These are phyloP conservation scores for Lipomyces yamadae DNA, from an alignment of 805 yeast species.

Conservation along the genomic window DNA sequence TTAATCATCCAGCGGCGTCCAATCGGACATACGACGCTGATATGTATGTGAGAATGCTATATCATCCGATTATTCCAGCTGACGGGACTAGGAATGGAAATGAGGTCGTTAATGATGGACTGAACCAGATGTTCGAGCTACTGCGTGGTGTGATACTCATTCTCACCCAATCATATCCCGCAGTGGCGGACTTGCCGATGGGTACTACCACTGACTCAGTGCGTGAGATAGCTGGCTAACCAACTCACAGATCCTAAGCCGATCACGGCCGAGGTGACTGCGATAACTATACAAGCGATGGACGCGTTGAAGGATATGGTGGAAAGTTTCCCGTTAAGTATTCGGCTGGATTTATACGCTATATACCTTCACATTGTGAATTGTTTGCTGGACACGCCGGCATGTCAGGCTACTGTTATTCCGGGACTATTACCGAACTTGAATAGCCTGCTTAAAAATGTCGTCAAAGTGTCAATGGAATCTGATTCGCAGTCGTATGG, in stretches of 20 bases:
- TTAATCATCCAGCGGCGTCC: constrained; percentile 48
- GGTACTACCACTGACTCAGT: constrained; percentile 27
- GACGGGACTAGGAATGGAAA: constrained; percentile 45
- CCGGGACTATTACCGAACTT: constrained; percentile 60
- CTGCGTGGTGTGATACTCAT: constrained; percentile 71
- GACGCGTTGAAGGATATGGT: constrained; percentile 65
- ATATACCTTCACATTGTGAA: constrained; percentile 68
- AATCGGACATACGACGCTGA: constrained; percentile 26
- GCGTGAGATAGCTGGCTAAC: constrained; percentile 11
- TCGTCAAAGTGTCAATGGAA: constrained; percentile 38
- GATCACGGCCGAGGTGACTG: constrained; percentile 34
- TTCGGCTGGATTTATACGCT: constrained; percentile 71
- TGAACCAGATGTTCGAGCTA: constrained; percentile 82
- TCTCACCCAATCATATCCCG: constrained; percentile 63
- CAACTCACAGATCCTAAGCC: constrained; percentile 17
- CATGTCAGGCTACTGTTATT: constrained; percentile 51
- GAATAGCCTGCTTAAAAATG: constrained; percentile 51
- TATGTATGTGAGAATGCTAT: constrained; percentile 7
- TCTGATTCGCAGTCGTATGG: constrained; percentile 32
- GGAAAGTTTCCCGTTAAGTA: constrained; percentile 65
- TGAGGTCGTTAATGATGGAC: constrained; percentile 55
- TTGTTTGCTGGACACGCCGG: constrained; percentile 45
- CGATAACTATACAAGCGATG: constrained; percentile 40
- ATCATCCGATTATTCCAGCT: constrained; percentile 10
- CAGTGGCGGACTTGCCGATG: constrained; percentile 52